phyloP scores from a whole-genome alignment of 108 stramenopile genomes.

The Cyclotella choctawhatcheeana region DNA sequence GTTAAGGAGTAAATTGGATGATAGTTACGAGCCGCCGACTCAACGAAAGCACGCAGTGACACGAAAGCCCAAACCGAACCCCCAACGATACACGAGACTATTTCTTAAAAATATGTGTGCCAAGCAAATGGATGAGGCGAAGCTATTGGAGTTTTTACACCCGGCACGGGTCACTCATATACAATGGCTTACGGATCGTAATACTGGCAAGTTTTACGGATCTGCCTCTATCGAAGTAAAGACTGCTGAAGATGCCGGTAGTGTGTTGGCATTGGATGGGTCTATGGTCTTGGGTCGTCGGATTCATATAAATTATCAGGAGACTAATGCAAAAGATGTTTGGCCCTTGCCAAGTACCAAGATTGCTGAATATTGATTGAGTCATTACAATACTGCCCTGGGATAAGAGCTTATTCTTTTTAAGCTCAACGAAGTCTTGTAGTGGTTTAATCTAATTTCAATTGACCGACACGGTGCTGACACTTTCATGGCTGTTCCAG shows the following conservation, averaged over 20 bases:
- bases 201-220: slow-evolving; percentile 88
- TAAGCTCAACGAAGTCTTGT: too few species aligned
- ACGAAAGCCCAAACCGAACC: slow-evolving; percentile 63
- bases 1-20: slow-evolving; percentile 42
- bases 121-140: slow-evolving; percentile 78
- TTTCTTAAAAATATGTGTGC: slow-evolving; percentile 88
- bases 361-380: slow-evolving; percentile 7
- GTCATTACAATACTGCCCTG: too few species aligned
- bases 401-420: too few species aligned
- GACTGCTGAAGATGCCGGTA: slow-evolving; percentile 71
- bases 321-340: slow-evolving; percentile 77
- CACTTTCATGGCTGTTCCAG: too few species aligned
- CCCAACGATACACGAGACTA: slow-evolving; percentile 82
- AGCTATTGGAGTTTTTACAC: slow-evolving; percentile 59
- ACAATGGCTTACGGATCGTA: slow-evolving; percentile 90
- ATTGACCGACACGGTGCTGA: too few species aligned
- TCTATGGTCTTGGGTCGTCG: slow-evolving; percentile 80
- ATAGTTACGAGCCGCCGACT: slow-evolving; percentile 28
- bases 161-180: slow-evolving; percentile 80
- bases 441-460: too few species aligned
- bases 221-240: slow-evolving; percentile 87
- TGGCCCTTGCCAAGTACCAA: slow-evolving; percentile 70
- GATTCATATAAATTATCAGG: slow-evolving; percentile 89
- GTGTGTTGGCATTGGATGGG: slow-evolving; percentile 73
- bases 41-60: slow-evolving; percentile 28